Evolutionary conservation across 2,329 filamentous ascomycete genomes (phyloP), one percentile per base, ranked within the genome.

Genomic region (Plectosphaerella cucumerina): DNA sequence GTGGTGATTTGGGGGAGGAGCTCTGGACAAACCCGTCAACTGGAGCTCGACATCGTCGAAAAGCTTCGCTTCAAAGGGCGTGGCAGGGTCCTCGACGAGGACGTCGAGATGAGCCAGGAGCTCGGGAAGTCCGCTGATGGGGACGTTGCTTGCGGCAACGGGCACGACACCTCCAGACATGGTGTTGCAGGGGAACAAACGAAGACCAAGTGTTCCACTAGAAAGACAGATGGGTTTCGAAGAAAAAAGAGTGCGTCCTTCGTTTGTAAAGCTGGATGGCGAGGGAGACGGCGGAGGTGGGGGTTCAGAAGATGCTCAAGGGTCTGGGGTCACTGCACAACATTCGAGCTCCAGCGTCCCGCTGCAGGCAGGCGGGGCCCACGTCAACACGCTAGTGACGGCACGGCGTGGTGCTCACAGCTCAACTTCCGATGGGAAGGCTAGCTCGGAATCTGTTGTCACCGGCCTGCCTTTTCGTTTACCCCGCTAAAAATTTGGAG

Each of bases 41-140:
- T 84, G 80, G 4, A 84, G 72, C 58, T 80, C 76, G 43, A 85
- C 75, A 59, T 81, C 68, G 59, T 85, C 82, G 52, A 85, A 78
- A 2, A 85, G 68, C 56, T 76, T 76, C 11, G 67, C 65, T 53
- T 77, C 65, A 34, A 80, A 66, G 1, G 68, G 62, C 1, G 71
- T 62, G 1, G 67, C 65, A 17, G 75, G 67, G 53, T 76, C 71
- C 22, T 65, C 61, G 17, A 72, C 55, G n/a, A 85, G 67, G 23
- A 74, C 65, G 47, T 76, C 70, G 15, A 86, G 69, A 60, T 85
- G 82, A 20, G 61, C 62, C 46, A 78, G 71, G 20, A 86, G 71
- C 56, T 81, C 78, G 20, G 76, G 70, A 17, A 84, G 67, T 9
- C 79, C 75, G 6, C 71, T 68, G 46, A 84, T 68, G 45, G 76